A percentile compares a stretch with the other conserved stretches of the same genome.
Evolutionary conservation across 2,329 filamentous ascomycete species (phyloP).

Genomic region (Aspergillus aculeatinus): DNA sequence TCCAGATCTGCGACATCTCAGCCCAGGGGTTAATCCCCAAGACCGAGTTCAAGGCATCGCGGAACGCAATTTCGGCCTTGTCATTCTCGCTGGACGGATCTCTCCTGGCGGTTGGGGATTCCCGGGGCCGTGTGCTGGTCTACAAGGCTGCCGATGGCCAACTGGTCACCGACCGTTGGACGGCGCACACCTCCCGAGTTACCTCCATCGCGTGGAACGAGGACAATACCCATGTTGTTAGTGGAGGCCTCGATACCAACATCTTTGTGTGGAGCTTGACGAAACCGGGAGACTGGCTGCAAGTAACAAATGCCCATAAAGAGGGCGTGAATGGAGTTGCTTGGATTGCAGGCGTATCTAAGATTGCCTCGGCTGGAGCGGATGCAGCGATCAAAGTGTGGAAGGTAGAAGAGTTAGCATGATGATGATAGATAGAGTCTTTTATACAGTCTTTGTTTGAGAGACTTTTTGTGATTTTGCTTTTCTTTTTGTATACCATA

Average conservation of each 20-base stretch:
- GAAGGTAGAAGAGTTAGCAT: slow-evolving; percentile 60
- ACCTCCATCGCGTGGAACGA: slow-evolving; percentile 74
- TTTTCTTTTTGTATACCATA: no score
- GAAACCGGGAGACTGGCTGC: slow-evolving; percentile 80
- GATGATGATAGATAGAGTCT: neutral
- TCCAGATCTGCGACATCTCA: slow-evolving; percentile 70
- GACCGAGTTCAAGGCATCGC: slow-evolving; percentile 65
- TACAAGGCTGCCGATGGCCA: slow-evolving; percentile 68
- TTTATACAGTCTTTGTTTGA: no score
- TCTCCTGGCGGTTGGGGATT: slow-evolving; percentile 77
- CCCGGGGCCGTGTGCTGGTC: slow-evolving; percentile 82
- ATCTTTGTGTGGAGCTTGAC: slow-evolving; percentile 86
- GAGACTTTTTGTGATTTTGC: no score
- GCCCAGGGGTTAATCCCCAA: slow-evolving; percentile 54
- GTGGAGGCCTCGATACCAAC: slow-evolving; percentile 85
- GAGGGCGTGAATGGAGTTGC: slow-evolving; percentile 87
- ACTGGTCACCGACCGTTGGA: slow-evolving; percentile 77
- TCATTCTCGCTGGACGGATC: slow-evolving; percentile 77
- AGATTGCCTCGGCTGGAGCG: slow-evolving; percentile 75
- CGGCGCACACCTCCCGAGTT: slow-evolving; percentile 67
- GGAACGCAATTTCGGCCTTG: slow-evolving; percentile 72
- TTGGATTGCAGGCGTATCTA: slow-evolving; percentile 68
- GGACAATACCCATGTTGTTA: slow-evolving; percentile 73
- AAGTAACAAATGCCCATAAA: slow-evolving; percentile 87
- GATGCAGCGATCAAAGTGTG: slow-evolving; percentile 93